phyloP scores from a whole-genome alignment of 2,329 filamentous ascomycete species.

The Colletotrichum sp. region DNA sequence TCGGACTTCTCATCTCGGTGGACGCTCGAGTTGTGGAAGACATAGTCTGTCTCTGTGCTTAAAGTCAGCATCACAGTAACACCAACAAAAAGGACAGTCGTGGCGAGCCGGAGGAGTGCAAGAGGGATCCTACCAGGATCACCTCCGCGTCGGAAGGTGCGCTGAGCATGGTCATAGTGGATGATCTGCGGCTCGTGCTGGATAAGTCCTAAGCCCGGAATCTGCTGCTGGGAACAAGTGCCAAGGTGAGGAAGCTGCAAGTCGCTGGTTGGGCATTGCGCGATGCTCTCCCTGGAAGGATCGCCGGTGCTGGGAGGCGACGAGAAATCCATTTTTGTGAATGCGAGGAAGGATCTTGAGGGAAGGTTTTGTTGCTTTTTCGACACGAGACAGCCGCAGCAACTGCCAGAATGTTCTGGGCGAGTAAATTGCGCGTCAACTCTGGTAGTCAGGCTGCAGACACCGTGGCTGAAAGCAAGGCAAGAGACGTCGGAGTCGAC shows the following conservation, averaged over 20 bases:
- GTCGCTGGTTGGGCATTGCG: neutral
- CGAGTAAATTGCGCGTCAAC: neutral
- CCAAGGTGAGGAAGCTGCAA: neutral
- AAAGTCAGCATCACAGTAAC: neutral
- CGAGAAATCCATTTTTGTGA: neutral
- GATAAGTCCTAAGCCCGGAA: neutral
- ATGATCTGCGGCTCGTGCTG: neutral
- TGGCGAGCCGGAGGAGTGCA: neutral
- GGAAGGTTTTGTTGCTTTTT: neutral
- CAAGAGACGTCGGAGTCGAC: neutral
- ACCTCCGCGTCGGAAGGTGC: neutral
- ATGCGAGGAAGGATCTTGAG: neutral
- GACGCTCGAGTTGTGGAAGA: neutral
- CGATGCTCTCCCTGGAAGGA: neutral
- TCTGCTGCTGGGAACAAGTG: neutral
- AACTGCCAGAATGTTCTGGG: neutral
- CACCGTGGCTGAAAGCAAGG: neutral
- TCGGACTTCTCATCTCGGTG: neutral
- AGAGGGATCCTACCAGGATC: neutral
- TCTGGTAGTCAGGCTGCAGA: neutral
- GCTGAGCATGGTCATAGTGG: neutral
- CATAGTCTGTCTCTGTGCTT: neutral
- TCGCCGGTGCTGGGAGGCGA: neutral
- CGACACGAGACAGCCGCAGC: neutral
- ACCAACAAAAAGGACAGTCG: neutral